Evolutionary conservation across 1,139 yeast species (phyloP), one percentile per base, ranked within the genome.

Genomic region (Petasospora rhodanensis): DNA sequence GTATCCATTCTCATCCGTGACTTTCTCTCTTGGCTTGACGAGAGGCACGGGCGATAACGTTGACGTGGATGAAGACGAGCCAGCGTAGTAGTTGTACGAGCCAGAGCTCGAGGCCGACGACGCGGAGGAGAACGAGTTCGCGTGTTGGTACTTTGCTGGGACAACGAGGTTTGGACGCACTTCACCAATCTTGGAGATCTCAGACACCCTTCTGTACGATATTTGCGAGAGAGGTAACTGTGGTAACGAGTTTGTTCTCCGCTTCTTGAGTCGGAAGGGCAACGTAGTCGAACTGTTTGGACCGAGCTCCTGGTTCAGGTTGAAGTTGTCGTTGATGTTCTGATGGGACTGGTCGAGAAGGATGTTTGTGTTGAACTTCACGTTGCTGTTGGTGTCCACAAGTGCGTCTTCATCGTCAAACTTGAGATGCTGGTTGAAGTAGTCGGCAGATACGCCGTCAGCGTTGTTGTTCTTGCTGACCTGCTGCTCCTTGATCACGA

Each of bases 1-100:
- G 57, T 87, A 93, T 1, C 96, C 96, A 44, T 85, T 87, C 32
- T 77, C 77, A 54, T 86, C 96, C 42, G 66, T 61, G 3, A 54
- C 43, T 6, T 32, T 37, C 4, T 32, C 35, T 27, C 37, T 40
- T 7, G 35, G 26, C 31, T 35, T 41, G 4, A 28, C 3, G 8
- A 22, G 24, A 3, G 43, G 32, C 6, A 43, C 29, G 3, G 56
- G 48, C 0, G 53, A 45, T 19, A 43, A 24, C 4, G 52, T 41
- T 1, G 42, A 50, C 20, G 37, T 36, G 5, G 45, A 33, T 1
- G 45, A 24, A 13, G 18, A 14, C 46, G 34, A 7, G 49, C 47
- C 31, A 43, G 45, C 16, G 47, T 43, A 5, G 53, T 25, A 24
- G 23, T 22, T 27, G 28, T 18, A 16, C 19, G 40, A 26, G 5